Evolutionary conservation across 1,284 basidiomycete species (phyloP), one percentile per base, ranked within the genome.

Genomic region (Lentinula novae-zelandiae): DNA sequence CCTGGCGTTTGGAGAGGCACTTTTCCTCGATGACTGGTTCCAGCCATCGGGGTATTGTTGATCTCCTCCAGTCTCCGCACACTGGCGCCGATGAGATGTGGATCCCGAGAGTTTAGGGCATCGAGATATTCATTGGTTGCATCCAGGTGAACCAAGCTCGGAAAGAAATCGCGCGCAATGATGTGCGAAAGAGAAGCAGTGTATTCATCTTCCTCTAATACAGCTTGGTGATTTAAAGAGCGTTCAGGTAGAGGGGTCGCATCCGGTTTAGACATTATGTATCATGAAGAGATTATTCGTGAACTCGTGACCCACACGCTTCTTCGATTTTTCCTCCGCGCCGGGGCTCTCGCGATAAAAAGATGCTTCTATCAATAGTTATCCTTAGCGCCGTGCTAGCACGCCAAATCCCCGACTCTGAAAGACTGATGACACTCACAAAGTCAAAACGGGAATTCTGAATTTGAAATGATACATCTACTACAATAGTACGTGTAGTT

Each of bases 91-190:
- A 95, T 87, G 17, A 89, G 82, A 60, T 82, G 76, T 1, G 90
- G 85, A 70, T 96, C 92, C 64, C 87, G 80, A 27, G 86, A 78
- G 49, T 82, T 80, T 22, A 94, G 77, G 0, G 93, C 92, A 62
- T 92, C 87, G 15, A 95, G 83, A 72, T 93, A 94, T 60, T 82
- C 83, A 72, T 95, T 93, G 15, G 92, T 93, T 20, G 92, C 92
- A 67, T 95, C 91, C 36, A 96, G 80, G 67, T 93, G 91, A 20
- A 89, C 85, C 10, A 97, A 84, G 12, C 90, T 92, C 0, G 96
- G 96, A 70, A 98, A 99, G 81, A 98, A 99, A 76, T 98, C 96
- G 57, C 97, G 88, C 53, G 93, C 90, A 71, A 99, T 98, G 71
- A 99, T 97, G 55, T 88, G 83, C 2, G 93, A 94, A n/a, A 99